These are phyloP conservation scores for Soucietia sequanensis DNA, from an alignment of 805 yeast genomes.

Conservation along the genomic window DNA sequence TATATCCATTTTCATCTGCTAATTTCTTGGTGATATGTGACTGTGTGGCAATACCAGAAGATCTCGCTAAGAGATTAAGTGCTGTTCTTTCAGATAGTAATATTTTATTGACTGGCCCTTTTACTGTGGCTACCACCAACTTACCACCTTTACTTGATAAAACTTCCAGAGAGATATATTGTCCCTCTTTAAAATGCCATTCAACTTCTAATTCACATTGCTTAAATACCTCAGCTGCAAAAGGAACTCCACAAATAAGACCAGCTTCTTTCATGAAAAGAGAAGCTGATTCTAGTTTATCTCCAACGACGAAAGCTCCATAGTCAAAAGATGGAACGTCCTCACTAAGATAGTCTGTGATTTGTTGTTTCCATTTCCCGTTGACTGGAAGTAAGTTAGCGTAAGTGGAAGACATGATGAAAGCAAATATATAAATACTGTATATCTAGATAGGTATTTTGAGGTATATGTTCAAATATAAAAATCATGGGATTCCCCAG, in stretches of 20 bases:
- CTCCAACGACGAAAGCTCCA: conserved; percentile 95
- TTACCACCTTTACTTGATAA: conserved; percentile 51
- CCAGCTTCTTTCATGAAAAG: conserved; percentile 81
- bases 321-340: conserved; percentile 93
- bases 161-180: conserved; percentile 35
- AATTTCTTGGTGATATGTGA: conserved; percentile 53
- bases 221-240: conserved; percentile 77
- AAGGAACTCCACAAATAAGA: conserved; percentile 81
- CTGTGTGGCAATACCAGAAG: conserved; percentile 86
- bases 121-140: conserved; percentile 71
- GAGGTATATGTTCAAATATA: too few species aligned
- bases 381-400: conserved; percentile 66
- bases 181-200: conserved; percentile 78
- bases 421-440: too few species aligned
- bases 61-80: conserved; percentile 74
- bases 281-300: conserved; percentile 65
- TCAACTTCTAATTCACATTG: conserved; percentile 71
- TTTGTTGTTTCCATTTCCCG: conserved; percentile 79
- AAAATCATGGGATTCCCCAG: too few species aligned
- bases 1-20: conserved; percentile 69
- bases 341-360: conserved; percentile 74
- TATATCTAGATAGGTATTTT: too few species aligned
- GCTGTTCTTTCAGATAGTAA: conserved; percentile 85
- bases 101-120: conserved; percentile 77
- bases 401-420: conserved; percentile 22